Evolutionary conservation across 345 rosid genomes (phyloP), one percentile per base, ranked within the genome.

Genomic region (Eucalyptus caleyi): DNA sequence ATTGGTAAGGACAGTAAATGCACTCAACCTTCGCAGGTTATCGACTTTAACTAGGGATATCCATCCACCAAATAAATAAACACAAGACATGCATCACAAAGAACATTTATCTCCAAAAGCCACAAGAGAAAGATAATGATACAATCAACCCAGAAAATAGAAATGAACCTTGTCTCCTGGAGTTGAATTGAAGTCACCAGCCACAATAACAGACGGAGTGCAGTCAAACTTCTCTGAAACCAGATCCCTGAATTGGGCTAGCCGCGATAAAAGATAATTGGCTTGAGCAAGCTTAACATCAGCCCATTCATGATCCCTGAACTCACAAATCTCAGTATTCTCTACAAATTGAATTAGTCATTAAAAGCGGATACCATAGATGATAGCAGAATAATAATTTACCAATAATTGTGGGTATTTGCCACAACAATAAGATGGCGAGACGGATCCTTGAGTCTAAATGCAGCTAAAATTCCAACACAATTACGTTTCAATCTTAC

Each of bases 251-350:
- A 98, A 98, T 88, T 92, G 92, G 87, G 94, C 96, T 89, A 98
- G 90, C 49, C 97, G 95, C 34, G 93, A 92, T 30, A 95, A 90
- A 50, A 97, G 97, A 93, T 96, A 94, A 26, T 94, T 97, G 87
- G 99, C 98, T 92, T 98, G 99, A 45, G 99, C 99, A 87, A 98
- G 98, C 96, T 98, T 97, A 85, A 97, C 98, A 91, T 98, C 99
- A 69, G 96, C 97, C 94, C 94, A 94, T 89, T 94, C 94, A 56
- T 98, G 99, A 93, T 98, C 99, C 99, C 99, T 98, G 94, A 60
- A 88, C 18, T 45, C 34, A 65, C 56, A 40, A 85, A 59, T 54
- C 44, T 85, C 77, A 88, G 69, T 81, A 16, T 45, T 30, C 16
- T 24, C 7, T 14, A 45, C 26, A 50, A 81, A 23, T 44, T 50